These are phyloP conservation scores for Rhizopogon vesiculosus DNA, from an alignment of 768 basidiomycete genomes.

Conservation along the genomic window DNA sequence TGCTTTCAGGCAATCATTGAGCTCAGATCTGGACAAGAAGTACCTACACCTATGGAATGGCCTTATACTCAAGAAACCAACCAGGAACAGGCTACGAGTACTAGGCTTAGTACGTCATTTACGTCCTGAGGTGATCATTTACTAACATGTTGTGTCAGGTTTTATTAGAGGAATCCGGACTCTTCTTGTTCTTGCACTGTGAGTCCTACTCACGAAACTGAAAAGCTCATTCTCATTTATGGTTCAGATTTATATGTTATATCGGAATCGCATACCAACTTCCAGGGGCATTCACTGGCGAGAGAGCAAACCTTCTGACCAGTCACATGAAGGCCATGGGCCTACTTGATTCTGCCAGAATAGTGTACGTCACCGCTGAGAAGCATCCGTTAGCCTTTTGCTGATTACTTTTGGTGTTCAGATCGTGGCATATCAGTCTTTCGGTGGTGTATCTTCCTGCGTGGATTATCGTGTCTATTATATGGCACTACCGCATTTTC, in stretches of 20 bases:
- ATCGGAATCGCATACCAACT: constrained; percentile 76
- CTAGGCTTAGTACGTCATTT: constrained; percentile 48
- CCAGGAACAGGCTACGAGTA: constrained; percentile 48
- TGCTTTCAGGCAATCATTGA: constrained; percentile 61
- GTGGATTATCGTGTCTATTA: constrained; percentile 63
- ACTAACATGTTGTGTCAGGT: constrained; percentile 31
- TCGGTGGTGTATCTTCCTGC: constrained; percentile 69
- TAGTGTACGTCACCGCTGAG: constrained; percentile 36
- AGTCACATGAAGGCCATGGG: constrained; percentile 81
- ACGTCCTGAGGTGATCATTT: neutral
- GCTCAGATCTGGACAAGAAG: constrained; percentile 51
- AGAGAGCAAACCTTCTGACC: constrained; percentile 61
- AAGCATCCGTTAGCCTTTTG: neutral
- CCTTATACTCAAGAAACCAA: constrained; percentile 68
- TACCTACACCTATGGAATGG: constrained; percentile 65
- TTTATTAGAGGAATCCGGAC: constrained; percentile 59
- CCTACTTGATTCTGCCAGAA: constrained; percentile 62
- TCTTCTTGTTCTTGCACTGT: constrained; percentile 67
- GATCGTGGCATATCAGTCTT: constrained; percentile 63
- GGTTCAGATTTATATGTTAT: constrained; percentile 58
- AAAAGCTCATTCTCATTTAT: neutral
- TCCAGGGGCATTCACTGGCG: constrained; percentile 63
- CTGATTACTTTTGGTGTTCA: constrained; percentile 8
- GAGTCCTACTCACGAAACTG: constrained; percentile 15
- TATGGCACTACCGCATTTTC: constrained; percentile 70